Evolutionary conservation across 78 protist species (phyloP).

Genomic region (Protostelium mycophagum): DNA sequence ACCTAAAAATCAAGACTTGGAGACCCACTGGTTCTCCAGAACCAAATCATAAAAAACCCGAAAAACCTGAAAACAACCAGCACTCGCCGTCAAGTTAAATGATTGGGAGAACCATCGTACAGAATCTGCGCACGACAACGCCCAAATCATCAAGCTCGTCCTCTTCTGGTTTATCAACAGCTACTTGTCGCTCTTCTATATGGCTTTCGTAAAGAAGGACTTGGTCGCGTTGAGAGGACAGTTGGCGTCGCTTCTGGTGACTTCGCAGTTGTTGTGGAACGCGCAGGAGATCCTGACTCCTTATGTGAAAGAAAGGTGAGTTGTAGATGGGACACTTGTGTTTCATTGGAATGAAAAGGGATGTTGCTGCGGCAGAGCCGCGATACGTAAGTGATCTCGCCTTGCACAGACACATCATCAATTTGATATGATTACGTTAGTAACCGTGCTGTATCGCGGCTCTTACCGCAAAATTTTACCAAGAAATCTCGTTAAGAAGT

Average conservation of each 20-base stretch:
- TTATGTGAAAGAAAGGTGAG: not conserved
- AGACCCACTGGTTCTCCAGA: too few relatives aligned
- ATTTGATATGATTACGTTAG: too few relatives aligned
- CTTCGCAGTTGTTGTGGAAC: not conserved
- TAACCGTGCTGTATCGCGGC: too few relatives aligned
- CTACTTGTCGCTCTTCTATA: constrained; percentile 28
- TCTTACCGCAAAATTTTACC: too few relatives aligned
- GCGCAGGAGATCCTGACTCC: not conserved
- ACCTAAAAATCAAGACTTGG: too few relatives aligned
- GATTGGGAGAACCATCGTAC: constrained; percentile 32
- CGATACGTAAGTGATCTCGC: too few relatives aligned
- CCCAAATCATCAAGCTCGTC: constrained; percentile 18
- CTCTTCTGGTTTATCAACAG: constrained; percentile 35
- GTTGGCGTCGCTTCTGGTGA: constrained; percentile 3
- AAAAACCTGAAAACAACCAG: too few relatives aligned
- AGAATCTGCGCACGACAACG: constrained; percentile 18
- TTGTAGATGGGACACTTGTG: not conserved
- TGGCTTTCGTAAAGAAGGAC: not conserved
- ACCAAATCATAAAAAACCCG: too few relatives aligned
- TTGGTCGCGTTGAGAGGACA: not conserved
- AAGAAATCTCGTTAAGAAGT: too few relatives aligned
- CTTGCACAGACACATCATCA: too few relatives aligned
- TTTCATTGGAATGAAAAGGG: not conserved
- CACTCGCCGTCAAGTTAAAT: not conserved
- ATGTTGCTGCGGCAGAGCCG: too few relatives aligned